Evolutionary conservation across 306 rosid genomes (phyloP).

Genomic region (Pterocarpus santalinus): DNA sequence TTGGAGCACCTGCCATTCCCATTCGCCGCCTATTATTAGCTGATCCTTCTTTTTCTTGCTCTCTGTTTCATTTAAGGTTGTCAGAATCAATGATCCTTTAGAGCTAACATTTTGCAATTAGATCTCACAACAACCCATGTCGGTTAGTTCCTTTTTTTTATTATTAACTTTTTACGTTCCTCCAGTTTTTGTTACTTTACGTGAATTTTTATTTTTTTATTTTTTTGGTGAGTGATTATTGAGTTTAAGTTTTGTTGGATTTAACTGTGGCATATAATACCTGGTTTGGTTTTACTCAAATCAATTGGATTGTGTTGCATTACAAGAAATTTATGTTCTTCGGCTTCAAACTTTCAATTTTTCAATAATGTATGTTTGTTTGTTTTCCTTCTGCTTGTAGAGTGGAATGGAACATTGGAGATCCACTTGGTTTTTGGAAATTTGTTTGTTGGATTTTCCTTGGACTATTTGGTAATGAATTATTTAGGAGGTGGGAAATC

Average conservation of each 20-base stretch:
- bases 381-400: background rate
- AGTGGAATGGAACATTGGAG: background rate
- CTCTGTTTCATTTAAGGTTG: background rate
- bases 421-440: background rate
- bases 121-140: slow-evolving; percentile 39
- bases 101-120: background rate
- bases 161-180: background rate
- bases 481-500: slow-evolving; percentile 5
- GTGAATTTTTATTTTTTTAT: background rate
- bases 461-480: slow-evolving; percentile 7
- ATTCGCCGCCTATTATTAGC: background rate
- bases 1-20: background rate
- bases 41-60: background rate
- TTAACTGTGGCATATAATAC: background rate
- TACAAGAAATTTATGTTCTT: background rate
- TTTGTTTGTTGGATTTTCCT: background rate
- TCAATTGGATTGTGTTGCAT: slow-evolving; percentile 1
- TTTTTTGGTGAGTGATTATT: background rate
- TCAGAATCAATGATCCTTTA: background rate
- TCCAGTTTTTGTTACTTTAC: too few relatives aligned
- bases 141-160: slow-evolving; percentile 23
- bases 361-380: background rate
- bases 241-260: background rate
- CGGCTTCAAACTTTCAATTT: background rate
- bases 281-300: background rate